Evolutionary conservation across 257 asterid species (phyloP).

Genomic region (Prunella vulgaris): DNA sequence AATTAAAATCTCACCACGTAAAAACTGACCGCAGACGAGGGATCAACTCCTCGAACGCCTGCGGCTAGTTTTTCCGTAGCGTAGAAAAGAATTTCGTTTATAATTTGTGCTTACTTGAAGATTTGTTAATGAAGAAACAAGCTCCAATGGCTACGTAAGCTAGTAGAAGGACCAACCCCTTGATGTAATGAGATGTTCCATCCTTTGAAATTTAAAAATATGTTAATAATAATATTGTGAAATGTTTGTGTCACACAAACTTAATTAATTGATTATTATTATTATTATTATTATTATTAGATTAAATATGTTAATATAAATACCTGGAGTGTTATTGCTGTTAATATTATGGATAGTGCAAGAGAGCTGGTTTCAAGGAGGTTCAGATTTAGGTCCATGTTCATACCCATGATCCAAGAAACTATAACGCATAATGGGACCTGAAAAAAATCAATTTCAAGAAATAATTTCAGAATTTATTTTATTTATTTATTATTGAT

Average conservation of each 20-base stretch:
- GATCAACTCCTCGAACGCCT: too few species aligned
- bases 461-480: background rate
- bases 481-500: too few species aligned
- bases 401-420: constrained; percentile 58
- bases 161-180: constrained; percentile 72
- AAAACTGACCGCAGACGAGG: too few species aligned
- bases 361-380: constrained; percentile 65
- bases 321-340: constrained; percentile 78
- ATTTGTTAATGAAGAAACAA: constrained; percentile 52
- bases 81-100: too few species aligned
- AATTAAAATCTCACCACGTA: too few species aligned
- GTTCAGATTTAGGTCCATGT: constrained; percentile 61
- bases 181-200: constrained; percentile 86
- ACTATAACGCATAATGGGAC: constrained; percentile 53
- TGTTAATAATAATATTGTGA: background rate
- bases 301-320: too few species aligned
- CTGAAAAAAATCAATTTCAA: constrained; percentile 34
- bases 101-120: constrained; percentile 40
- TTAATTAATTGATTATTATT: too few species aligned
- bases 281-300: too few species aligned
- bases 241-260: background rate
- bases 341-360: constrained; percentile 56
- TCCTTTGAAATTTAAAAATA: constrained; percentile 43
- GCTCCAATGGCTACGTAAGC: constrained; percentile 64
- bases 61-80: too few species aligned